Evolutionary conservation across 139 green algal genomes (phyloP).

Genomic region (Yamagishiella unicocca): DNA sequence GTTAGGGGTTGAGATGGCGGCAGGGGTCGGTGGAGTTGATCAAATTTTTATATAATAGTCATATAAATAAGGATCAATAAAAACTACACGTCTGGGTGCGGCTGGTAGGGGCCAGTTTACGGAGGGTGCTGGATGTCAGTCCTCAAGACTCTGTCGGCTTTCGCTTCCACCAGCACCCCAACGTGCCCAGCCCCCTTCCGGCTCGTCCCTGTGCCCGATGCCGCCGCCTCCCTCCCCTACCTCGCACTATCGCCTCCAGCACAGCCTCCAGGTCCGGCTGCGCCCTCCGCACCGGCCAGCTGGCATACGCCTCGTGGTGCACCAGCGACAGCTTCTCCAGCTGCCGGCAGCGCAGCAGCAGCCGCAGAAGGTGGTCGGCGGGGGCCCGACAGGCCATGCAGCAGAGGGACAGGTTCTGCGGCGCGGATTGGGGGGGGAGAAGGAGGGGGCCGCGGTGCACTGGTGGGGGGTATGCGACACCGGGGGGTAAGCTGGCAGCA

Average conservation of each 20-base stretch:
- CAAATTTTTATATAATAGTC: too few relatives aligned
- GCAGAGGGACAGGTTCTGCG: conserved; percentile 2
- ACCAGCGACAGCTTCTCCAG: conserved; percentile 38
- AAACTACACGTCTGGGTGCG: too few relatives aligned
- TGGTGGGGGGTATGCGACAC: neutral
- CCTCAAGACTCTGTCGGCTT: too few relatives aligned
- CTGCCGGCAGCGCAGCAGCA: conserved; percentile 40
- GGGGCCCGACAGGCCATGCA: conserved; percentile 29
- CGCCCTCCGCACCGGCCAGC: neutral
- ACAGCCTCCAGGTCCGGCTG: neutral
- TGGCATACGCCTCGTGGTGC: conserved; percentile 34
- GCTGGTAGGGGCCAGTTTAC: too few relatives aligned
- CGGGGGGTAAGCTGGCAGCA: neutral
- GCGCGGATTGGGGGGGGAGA: neutral
- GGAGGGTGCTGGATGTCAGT: too few relatives aligned
- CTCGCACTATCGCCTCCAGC: conserved; percentile 26
- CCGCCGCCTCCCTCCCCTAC: neutral
- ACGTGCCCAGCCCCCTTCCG: neutral
- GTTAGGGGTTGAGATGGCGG: neutral
- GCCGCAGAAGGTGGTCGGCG: conserved; percentile 35
- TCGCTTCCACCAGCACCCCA: neutral
- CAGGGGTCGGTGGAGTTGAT: too few relatives aligned
- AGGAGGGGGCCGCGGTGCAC: neutral
- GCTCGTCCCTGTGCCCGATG: too few relatives aligned
- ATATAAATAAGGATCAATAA: too few relatives aligned